Percentiles rank a stretch among this genome's conserved stretches.
These are phyloP conservation scores for Benincasa hispida DNA, from an alignment of 306 rosid genomes.

Conservation along the genomic window DNA sequence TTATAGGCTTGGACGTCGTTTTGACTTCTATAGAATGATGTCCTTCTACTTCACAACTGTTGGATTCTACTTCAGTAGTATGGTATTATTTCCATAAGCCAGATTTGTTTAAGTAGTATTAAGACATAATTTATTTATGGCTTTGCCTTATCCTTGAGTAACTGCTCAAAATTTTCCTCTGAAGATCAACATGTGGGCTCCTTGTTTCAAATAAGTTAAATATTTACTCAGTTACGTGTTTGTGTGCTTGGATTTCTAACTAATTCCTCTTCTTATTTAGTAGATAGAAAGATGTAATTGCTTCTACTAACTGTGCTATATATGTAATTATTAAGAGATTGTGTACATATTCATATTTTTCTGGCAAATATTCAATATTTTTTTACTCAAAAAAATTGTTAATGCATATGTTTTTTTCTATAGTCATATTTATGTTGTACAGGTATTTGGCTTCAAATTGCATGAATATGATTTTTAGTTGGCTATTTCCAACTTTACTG, in stretches of 20 bases:
- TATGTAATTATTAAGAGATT: neutral
- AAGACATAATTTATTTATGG: neutral
- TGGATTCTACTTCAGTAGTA: conserved; percentile 94
- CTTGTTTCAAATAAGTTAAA: neutral
- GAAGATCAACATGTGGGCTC: neutral
- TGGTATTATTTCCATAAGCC: conserved; percentile 30
- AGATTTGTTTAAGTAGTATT: neutral
- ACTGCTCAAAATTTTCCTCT: neutral
- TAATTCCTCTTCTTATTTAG: neutral
- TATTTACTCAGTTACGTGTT: neutral
- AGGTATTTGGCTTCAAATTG: neutral
- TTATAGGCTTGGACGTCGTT: conserved; percentile 86
- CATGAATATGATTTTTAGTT: neutral
- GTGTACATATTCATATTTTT: neutral
- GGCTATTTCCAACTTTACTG: neutral
- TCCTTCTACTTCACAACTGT: conserved; percentile 98
- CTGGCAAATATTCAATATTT: neutral
- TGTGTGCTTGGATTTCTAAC: neutral
- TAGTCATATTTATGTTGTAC: neutral
- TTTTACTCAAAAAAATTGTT: neutral
- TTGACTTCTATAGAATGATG: conserved; percentile 90
- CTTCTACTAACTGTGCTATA: neutral
- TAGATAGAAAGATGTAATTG: neutral
- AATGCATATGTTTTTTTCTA: neutral
- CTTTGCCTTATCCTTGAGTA: neutral